Conservation (phyloP, 2,329 filamentous ascomycete species). For the Microdochium trichocladiopsis region DNA sequence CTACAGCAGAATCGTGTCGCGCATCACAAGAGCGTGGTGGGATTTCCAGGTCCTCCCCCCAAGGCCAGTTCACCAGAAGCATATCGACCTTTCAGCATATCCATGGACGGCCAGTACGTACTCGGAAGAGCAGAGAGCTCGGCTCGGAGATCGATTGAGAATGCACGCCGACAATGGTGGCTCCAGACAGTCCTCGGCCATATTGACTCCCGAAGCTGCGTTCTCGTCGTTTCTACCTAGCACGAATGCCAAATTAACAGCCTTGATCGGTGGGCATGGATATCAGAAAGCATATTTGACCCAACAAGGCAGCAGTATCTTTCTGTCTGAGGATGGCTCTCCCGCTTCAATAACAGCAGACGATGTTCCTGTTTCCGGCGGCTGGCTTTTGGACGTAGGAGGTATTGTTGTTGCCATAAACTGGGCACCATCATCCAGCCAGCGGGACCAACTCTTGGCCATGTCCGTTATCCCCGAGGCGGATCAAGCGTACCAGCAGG, state of each 20-base stretch:
- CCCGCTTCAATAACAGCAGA: constrained; percentile 10
- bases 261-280: constrained; percentile 16
- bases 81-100: constrained; percentile 12
- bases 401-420: constrained; percentile 45
- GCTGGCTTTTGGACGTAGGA: constrained; percentile 48
- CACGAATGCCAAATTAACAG: constrained; percentile 10
- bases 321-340: constrained; percentile 14
- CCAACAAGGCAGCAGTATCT: constrained; percentile 13
- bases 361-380: constrained; percentile 16
- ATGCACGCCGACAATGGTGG: constrained; percentile 9
- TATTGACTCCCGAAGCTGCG: constrained; percentile 13
- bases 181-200: constrained; percentile 9
- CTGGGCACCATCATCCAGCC: constrained; percentile 37
- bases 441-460: constrained; percentile 38
- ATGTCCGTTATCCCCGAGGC: constrained; percentile 41
- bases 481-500: constrained; percentile 37
- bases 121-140: constrained; percentile 10
- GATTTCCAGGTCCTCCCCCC: constrained; percentile 18
- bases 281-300: constrained; percentile 16
- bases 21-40: constrained; percentile 18
- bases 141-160: constrained; percentile 15
- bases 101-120: constrained; percentile 19
- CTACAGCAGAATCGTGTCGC: constrained; percentile 12
- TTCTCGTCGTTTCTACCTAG: constrained; percentile 14
- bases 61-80: constrained; percentile 10